Conservation (phyloP, 495 filamentous ascomycete genomes). For the Hyaloscypha bicolor region DNA sequence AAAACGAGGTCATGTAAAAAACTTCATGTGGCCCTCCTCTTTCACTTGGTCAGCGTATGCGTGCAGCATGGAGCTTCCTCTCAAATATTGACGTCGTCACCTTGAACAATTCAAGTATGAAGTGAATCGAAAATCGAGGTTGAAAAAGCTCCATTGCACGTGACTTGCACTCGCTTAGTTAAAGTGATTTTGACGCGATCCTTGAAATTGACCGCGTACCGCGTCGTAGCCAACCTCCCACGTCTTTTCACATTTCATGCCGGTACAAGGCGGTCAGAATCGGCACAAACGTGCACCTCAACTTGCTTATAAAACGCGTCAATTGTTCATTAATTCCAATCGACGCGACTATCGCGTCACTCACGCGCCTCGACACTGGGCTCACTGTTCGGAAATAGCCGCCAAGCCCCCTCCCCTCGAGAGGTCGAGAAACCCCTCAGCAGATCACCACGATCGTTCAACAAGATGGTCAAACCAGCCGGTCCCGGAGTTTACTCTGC, state of each 20-base stretch:
- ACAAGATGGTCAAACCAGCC: constrained; percentile 34
- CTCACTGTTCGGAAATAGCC: neutral
- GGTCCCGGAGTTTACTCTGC: constrained; percentile 69
- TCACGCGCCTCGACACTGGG: neutral
- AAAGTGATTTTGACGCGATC: too few relatives aligned
- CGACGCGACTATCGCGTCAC: constrained; percentile 6
- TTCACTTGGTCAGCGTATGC: too few relatives aligned
- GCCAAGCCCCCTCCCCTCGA: neutral
- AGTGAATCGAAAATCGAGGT: too few relatives aligned
- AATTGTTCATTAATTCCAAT: neutral
- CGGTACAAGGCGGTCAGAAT: neutral
- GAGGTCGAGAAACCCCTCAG: neutral
- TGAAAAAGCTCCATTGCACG: too few relatives aligned
- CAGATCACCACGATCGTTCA: neutral
- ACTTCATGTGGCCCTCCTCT: too few relatives aligned
- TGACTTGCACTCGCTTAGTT: too few relatives aligned
- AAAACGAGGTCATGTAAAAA: too few relatives aligned
- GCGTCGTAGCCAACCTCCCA: neutral
- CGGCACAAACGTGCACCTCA: neutral
- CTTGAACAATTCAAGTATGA: too few relatives aligned
- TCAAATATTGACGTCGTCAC: too few relatives aligned
- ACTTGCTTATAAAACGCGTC: neutral
- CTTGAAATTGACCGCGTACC: neutral
- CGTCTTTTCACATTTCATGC: neutral
- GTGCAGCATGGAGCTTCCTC: too few relatives aligned